Conservation (phyloP, 2,329 filamentous ascomycete genomes). For the Pyricularia pennisetigena region DNA sequence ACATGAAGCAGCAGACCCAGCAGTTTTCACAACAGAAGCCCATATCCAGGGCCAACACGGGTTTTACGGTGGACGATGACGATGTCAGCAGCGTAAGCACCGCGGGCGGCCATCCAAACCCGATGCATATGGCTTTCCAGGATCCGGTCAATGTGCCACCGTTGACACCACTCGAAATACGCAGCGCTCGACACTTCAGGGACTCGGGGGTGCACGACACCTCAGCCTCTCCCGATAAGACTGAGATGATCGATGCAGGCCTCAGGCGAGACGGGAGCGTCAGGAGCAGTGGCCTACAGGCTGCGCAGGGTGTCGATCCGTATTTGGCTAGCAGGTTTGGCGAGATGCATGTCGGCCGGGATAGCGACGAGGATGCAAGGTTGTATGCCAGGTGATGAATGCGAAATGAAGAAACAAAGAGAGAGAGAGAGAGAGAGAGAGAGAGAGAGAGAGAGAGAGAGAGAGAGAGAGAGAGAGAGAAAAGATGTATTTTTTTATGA, state of each 20-base stretch:
- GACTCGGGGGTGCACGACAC: not conserved
- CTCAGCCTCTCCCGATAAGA: not conserved
- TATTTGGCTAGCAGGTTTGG: not conserved
- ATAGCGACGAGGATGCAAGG: not conserved
- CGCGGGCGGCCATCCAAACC: not conserved
- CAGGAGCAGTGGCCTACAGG: not conserved
- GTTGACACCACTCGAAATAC: not conserved
- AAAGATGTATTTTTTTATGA: not conserved
- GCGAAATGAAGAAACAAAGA: not conserved
- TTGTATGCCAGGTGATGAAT: not conserved
- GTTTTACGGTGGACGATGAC: constrained; percentile 1
- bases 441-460: not conserved
- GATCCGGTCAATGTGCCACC: not conserved
- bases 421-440: not conserved
- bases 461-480: not conserved
- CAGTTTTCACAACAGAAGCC: not conserved
- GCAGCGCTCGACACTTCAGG: not conserved
- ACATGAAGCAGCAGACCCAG: not conserved
- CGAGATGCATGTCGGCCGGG: not conserved
- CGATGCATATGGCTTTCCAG: not conserved
- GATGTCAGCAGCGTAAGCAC: constrained; percentile 5
- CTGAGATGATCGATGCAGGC: not conserved
- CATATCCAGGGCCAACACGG: not conserved
- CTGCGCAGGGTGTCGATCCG: not conserved
- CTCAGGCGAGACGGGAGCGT: not conserved